phyloP scores from a whole-genome alignment of 179 eudicot genomes.

The Amaranthus tricolor region DNA sequence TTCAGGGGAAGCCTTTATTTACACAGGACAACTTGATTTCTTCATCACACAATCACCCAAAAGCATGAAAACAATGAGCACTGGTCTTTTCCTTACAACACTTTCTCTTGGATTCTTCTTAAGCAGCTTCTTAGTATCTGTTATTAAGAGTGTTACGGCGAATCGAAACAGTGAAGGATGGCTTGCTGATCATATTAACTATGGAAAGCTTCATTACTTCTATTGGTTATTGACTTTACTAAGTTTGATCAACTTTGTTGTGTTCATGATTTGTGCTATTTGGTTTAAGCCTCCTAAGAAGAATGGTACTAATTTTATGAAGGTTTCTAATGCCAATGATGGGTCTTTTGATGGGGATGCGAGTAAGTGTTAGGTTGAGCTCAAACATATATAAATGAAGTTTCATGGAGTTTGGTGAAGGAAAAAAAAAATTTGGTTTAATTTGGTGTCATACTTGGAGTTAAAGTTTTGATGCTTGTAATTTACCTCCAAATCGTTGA shows the following conservation, averaged over 20 bases:
- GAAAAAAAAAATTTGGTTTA: background rate
- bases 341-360: constrained; percentile 25
- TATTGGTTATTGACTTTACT: constrained; percentile 59
- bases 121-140: constrained; percentile 61
- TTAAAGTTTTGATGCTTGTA: constrained; percentile 10
- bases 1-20: constrained; percentile 72
- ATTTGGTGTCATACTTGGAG: background rate
- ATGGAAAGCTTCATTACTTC: constrained; percentile 70
- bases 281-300: constrained; percentile 54
- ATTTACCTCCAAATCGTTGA: constrained; percentile 13
- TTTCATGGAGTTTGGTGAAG: background rate
- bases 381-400: background rate
- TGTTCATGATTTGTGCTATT: constrained; percentile 53
- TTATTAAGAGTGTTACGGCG: constrained; percentile 50
- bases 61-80: constrained; percentile 85
- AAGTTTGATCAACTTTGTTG: constrained; percentile 49
- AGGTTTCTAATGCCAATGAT: constrained; percentile 19
- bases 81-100: constrained; percentile 70
- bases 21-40: constrained; percentile 83
- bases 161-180: constrained; percentile 39
- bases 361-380: constrained; percentile 29
- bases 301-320: constrained; percentile 19
- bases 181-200: constrained; percentile 76
- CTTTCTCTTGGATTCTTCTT: constrained; percentile 69
- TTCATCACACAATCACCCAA: constrained; percentile 80